Conservation (phyloP, 2,329 filamentous ascomycete genomes). For the Xylaria digitata region DNA sequence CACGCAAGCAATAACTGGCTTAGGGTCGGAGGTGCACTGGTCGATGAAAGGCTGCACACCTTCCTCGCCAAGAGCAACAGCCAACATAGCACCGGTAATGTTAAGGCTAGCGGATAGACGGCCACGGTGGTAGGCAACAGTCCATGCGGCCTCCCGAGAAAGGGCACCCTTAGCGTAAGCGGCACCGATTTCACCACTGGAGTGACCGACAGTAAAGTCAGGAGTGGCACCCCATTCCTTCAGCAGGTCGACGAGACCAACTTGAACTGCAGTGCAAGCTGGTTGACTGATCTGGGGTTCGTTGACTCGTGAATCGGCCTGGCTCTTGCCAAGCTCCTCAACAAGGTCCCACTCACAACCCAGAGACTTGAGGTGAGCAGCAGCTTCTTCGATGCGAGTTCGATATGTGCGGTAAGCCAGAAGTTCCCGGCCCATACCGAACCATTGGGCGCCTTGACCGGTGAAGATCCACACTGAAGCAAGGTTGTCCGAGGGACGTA, state of each 20-base stretch:
- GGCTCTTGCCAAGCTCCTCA: constrained; percentile 44
- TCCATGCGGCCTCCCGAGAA: constrained; percentile 48
- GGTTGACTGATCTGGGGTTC: constrained; percentile 49
- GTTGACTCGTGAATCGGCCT: constrained; percentile 44
- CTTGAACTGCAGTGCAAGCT: constrained; percentile 46
- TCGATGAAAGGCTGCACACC: constrained; percentile 43
- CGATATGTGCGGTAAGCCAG: constrained; percentile 45
- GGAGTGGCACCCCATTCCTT: constrained; percentile 49
- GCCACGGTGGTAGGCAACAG: constrained; percentile 47
- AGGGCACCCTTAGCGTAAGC: constrained; percentile 56
- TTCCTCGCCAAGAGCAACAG: constrained; percentile 45
- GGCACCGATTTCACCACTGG: constrained; percentile 56
- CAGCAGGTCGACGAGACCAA: constrained; percentile 46
- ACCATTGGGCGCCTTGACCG: constrained; percentile 50
- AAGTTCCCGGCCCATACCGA: constrained; percentile 50
- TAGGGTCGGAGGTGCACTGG: constrained; percentile 42
- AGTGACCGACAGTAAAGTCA: constrained; percentile 54
- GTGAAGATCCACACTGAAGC: constrained; percentile 47
- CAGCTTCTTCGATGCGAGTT: constrained; percentile 44
- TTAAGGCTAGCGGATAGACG: constrained; percentile 45
- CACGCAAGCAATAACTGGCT: constrained; percentile 47
- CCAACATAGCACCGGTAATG: constrained; percentile 46
- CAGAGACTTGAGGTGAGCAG: constrained; percentile 43
- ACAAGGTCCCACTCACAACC: constrained; percentile 46
- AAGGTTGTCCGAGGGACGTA: constrained; percentile 41